Percentiles rank a stretch among this genome's conserved stretches.
These are phyloP conservation scores for Amphirosellinia nigrospora DNA, from an alignment of 495 filamentous ascomycete genomes.

Conservation along the genomic window DNA sequence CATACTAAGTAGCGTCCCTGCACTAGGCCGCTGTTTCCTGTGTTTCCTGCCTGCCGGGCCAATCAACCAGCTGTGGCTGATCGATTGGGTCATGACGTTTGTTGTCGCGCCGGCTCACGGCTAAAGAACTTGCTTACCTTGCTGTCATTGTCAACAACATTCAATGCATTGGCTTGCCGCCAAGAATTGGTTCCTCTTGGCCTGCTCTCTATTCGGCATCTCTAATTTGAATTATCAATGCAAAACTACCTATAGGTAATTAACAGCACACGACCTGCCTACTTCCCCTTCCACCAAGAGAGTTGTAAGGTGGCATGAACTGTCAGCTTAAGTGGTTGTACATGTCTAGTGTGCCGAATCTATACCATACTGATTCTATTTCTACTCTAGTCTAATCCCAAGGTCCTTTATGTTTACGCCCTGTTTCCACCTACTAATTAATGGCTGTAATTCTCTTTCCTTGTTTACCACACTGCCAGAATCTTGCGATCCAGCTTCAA, in stretches of 20 bases:
- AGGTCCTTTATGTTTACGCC: not conserved
- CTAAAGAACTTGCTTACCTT: not conserved
- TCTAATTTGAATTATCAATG: too few relatives aligned
- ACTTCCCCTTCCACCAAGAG: not conserved
- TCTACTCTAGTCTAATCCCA: not conserved
- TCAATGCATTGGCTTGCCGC: too few relatives aligned
- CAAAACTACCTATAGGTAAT: too few relatives aligned
- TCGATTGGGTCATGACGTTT: slow-evolving; percentile 4
- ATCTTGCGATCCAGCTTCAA: slow-evolving; percentile 12
- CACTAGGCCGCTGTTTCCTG: not conserved
- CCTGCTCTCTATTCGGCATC: too few relatives aligned
- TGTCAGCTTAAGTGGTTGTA: not conserved
- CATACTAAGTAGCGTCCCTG: slow-evolving; percentile 8
- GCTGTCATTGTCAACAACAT: not conserved
- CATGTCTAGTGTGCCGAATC: not conserved
- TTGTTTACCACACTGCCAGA: not conserved
- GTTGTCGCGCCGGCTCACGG: slow-evolving; percentile 9
- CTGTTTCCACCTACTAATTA: not conserved
- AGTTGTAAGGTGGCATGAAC: not conserved
- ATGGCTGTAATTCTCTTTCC: not conserved
- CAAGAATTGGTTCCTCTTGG: too few relatives aligned
- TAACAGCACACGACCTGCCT: not conserved
- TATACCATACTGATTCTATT: not conserved
- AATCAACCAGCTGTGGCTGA: slow-evolving; percentile 8
- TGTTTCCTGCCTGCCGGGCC: too few relatives aligned